These are phyloP conservation scores for Eucalyptus melliodora DNA, from an alignment of 345 rosid genomes.

Conservation along the genomic window DNA sequence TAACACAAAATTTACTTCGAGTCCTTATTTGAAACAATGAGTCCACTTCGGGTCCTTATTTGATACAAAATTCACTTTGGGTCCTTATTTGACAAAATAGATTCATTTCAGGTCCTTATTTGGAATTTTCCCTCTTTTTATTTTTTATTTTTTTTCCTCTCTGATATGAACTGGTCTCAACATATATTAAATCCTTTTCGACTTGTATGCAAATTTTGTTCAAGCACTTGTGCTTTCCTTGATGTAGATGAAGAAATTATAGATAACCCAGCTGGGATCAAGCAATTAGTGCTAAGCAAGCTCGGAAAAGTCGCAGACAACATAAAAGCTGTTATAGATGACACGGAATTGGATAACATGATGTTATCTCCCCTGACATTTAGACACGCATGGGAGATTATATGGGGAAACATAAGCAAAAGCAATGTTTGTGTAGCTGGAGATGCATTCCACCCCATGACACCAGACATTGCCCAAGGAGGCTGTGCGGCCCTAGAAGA, in stretches of 20 bases:
- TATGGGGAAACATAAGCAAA: slow-evolving; percentile 29
- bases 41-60: no score
- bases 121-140: no score
- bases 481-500: slow-evolving; percentile 67
- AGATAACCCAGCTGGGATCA: slow-evolving; percentile 15
- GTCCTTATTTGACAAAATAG: no score
- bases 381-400: slow-evolving; percentile 44
- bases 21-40: no score
- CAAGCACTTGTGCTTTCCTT: background rate
- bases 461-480: slow-evolving; percentile 65
- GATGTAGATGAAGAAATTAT: slow-evolving; percentile 4
- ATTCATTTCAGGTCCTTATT: no score
- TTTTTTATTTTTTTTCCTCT: background rate
- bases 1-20: no score
- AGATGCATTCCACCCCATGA: slow-evolving; percentile 61
- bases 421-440: slow-evolving; percentile 33
- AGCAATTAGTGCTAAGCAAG: slow-evolving; percentile 29
- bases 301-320: slow-evolving; percentile 15
- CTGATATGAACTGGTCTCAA: background rate
- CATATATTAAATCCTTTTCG: background rate
- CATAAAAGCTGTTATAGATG: slow-evolving; percentile 16
- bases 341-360: slow-evolving; percentile 19
- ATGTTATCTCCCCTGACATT: slow-evolving; percentile 9
- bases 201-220: background rate
- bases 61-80: no score